phyloP scores from a whole-genome alignment of 495 filamentous ascomycete species.

The Hyaloscypha hepaticicola region DNA sequence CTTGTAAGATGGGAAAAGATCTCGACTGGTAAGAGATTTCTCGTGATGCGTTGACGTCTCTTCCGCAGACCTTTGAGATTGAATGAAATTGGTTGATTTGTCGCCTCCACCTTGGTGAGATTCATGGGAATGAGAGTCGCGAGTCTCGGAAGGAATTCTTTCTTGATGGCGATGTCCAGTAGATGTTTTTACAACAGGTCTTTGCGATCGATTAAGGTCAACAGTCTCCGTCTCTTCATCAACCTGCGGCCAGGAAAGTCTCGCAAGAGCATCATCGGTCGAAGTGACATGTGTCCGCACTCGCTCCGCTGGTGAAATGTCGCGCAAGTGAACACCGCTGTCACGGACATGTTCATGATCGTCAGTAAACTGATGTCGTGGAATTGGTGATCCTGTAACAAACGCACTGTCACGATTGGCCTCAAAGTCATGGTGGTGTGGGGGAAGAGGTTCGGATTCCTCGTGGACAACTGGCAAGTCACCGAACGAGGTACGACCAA shows the following conservation, averaged over 20 bases:
- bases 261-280: conserved; percentile 51
- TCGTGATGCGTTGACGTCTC: neutral
- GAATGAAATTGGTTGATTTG: conserved; percentile 6
- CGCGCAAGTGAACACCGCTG: conserved; percentile 52
- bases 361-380: conserved; percentile 27
- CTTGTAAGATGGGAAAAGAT: neutral
- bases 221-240: conserved; percentile 44
- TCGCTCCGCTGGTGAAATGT: conserved; percentile 27
- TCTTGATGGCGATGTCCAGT: conserved; percentile 13
- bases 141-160: conserved; percentile 2
- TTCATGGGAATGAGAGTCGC: conserved; percentile 1
- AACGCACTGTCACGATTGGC: conserved; percentile 51
- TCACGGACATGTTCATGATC: conserved; percentile 43
- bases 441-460: conserved; percentile 19
- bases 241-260: conserved; percentile 50
- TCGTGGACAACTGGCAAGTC: conserved; percentile 30
- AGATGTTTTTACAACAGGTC: conserved; percentile 9
- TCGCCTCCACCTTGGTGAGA: neutral
- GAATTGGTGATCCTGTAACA: conserved; percentile 41
- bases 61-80: conserved; percentile 8
- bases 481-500: conserved; percentile 15
- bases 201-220: conserved; percentile 28
- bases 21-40: neutral
- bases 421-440: conserved; percentile 30
- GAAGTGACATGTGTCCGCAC: conserved; percentile 31